phyloP scores from a whole-genome alignment of 495 filamentous ascomycete genomes.

The Tirmania nivea region DNA sequence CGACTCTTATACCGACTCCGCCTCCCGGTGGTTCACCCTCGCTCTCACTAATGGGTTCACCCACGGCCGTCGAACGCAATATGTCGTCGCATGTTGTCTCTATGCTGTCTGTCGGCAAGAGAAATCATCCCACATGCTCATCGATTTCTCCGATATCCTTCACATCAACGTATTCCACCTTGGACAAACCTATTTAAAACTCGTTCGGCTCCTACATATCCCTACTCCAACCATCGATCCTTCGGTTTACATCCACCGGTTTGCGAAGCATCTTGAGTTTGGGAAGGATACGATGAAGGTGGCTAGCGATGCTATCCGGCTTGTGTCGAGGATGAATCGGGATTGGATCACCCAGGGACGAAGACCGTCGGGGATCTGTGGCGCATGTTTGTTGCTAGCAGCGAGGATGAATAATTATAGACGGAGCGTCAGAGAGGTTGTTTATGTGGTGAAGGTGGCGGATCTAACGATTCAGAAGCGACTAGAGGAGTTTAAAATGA shows the following conservation, averaged over 20 bases:
- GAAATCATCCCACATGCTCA: conserved; percentile 54
- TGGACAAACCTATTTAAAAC: conserved; percentile 43
- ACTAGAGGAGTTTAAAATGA: conserved; percentile 69
- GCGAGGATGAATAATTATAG: conserved; percentile 95
- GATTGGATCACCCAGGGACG: conserved; percentile 94
- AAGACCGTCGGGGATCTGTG: conserved; percentile 80
- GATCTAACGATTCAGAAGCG: conserved; percentile 76
- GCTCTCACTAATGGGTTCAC: conserved; percentile 61
- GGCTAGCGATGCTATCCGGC: conserved; percentile 60
- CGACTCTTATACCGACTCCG: conserved; percentile 14
- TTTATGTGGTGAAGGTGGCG: conserved; percentile 87
- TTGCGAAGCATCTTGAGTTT: conserved; percentile 76
- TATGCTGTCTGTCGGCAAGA: conserved; percentile 64
- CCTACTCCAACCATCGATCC: conserved; percentile 31
- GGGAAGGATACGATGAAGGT: conserved; percentile 52
- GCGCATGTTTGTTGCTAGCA: conserved; percentile 80
- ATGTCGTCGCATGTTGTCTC: conserved; percentile 64
- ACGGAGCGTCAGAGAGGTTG: conserved; percentile 72
- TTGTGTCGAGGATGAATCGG: conserved; percentile 75
- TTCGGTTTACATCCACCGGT: conserved; percentile 73
- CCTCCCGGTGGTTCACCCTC: conserved; percentile 41
- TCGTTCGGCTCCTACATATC: conserved; percentile 44
- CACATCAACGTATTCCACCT: conserved; percentile 80
- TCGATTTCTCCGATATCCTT: conserved; percentile 78
- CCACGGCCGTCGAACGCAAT: conserved; percentile 64